Evolutionary conservation across 2,329 filamentous ascomycete genomes (phyloP).

Genomic region (Polytolypa hystricis): DNA sequence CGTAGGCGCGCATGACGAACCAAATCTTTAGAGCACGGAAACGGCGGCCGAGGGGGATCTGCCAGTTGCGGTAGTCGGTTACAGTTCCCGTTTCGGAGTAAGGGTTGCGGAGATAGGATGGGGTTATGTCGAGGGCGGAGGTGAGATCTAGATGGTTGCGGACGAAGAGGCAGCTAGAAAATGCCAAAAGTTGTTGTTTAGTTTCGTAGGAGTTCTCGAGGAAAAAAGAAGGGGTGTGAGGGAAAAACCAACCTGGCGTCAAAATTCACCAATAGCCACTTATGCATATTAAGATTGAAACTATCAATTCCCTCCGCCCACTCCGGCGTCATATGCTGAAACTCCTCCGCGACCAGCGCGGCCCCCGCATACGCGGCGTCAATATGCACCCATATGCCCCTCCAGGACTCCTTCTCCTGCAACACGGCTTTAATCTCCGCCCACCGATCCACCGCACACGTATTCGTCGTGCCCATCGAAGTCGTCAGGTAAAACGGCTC

Average conservation of each 20-base stretch:
- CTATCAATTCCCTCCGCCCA: conserved; percentile 61
- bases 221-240: background rate
- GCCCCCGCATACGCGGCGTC: conserved; percentile 89
- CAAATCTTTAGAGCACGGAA: conserved; percentile 89
- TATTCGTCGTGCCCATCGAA: conserved; percentile 76
- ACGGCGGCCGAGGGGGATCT: conserved; percentile 79
- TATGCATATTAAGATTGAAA: conserved; percentile 95
- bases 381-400: conserved; percentile 76
- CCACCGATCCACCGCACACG: conserved; percentile 79
- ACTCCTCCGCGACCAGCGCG: conserved; percentile 70
- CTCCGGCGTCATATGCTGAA: conserved; percentile 54
- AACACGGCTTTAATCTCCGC: conserved; percentile 51
- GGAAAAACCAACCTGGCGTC: conserved; percentile 46
- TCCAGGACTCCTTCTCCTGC: conserved; percentile 34
- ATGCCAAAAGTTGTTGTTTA: no score
- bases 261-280: conserved; percentile 93
- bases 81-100: conserved; percentile 74
- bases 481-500: conserved; percentile 79
- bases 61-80: conserved; percentile 94
- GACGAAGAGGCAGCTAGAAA: conserved; percentile 73
- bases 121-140: conserved; percentile 65
- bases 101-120: conserved; percentile 70
- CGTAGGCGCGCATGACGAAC: conserved; percentile 83
- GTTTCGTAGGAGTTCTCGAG: background rate
- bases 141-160: conserved; percentile 66